phyloP scores from a whole-genome alignment of 176 grass and related monocot genomes.

The Musa troglodytarum region DNA sequence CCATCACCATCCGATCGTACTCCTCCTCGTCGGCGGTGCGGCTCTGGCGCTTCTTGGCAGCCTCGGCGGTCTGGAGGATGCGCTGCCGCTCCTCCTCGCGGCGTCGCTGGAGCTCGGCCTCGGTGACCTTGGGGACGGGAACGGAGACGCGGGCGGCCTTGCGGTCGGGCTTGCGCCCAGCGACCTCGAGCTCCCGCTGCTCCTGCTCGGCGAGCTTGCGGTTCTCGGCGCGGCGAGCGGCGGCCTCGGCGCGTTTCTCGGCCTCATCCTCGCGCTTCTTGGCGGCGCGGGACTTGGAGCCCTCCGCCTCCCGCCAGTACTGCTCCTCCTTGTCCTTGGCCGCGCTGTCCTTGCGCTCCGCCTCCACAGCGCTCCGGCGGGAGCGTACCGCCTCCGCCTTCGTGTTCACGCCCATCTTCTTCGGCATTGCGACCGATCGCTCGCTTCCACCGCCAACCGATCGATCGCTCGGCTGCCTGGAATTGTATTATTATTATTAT shows the following conservation, averaged over 20 bases:
- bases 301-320: constrained; percentile 86
- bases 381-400: constrained; percentile 89
- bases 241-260: constrained; percentile 68
- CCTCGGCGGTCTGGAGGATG: constrained; percentile 55
- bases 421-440: constrained; percentile 52
- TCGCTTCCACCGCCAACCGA: not conserved
- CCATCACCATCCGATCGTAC: constrained; percentile 74
- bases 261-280: constrained; percentile 83
- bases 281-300: constrained; percentile 72
- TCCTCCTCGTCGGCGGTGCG: constrained; percentile 78
- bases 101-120: constrained; percentile 59
- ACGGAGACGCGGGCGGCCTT: constrained; percentile 71
- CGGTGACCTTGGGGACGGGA: constrained; percentile 80
- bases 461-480: too few relatives aligned
- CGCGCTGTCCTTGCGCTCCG: constrained; percentile 41
- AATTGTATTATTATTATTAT: too few relatives aligned
- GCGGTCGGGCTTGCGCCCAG: constrained; percentile 43
- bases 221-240: constrained; percentile 67
- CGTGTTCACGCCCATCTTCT: constrained; percentile 98
- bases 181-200: constrained; percentile 32
- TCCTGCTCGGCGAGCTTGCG: constrained; percentile 76
- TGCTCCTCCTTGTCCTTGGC: constrained; percentile 65
- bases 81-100: constrained; percentile 72
- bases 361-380: constrained; percentile 52
- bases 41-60: constrained; percentile 57